phyloP scores from a whole-genome alignment of 345 rosid genomes.

The Pistacia vera region DNA sequence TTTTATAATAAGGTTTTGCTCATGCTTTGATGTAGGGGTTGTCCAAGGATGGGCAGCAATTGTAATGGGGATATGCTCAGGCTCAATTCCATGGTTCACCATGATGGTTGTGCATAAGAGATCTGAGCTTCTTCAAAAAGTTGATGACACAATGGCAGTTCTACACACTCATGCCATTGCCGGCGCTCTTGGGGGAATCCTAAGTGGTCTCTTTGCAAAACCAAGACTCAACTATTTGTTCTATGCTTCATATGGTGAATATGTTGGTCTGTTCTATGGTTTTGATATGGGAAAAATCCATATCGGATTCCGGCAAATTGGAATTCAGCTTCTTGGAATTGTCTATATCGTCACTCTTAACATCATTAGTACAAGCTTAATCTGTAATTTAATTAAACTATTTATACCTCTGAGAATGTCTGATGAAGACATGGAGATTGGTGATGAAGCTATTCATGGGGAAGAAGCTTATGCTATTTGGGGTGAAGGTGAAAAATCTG shows the following conservation, averaged over 20 bases:
- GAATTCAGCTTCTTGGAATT: conserved; percentile 43
- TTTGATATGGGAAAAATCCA: conserved; percentile 20
- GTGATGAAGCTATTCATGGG: conserved; percentile 46
- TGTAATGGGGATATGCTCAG: conserved; percentile 48
- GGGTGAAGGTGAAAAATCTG: conserved; percentile 27
- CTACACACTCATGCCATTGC: conserved; percentile 58
- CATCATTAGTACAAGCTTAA: conserved; percentile 34
- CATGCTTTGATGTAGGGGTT: conserved; percentile 27
- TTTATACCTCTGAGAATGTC: conserved; percentile 47
- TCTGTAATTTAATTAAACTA: conserved; percentile 30
- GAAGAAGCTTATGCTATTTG: conserved; percentile 48
- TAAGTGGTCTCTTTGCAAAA: conserved; percentile 43
- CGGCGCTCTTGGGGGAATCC: conserved; percentile 48
- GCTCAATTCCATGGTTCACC: conserved; percentile 57
- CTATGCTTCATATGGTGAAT: neutral
- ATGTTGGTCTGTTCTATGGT: conserved; percentile 44
- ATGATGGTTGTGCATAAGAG: conserved; percentile 58
- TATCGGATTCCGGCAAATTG: conserved; percentile 38
- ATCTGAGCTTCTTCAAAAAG: conserved; percentile 39
- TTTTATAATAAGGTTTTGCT: neutral
- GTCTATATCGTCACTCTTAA: conserved; percentile 25
- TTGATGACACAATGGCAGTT: conserved; percentile 57
- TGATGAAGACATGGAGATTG: conserved; percentile 50
- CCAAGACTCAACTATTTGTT: conserved; percentile 39
- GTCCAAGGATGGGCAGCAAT: conserved; percentile 63